Conservation (phyloP, 805 yeast species). For the Wickerhamiella sergipiensis region DNA sequence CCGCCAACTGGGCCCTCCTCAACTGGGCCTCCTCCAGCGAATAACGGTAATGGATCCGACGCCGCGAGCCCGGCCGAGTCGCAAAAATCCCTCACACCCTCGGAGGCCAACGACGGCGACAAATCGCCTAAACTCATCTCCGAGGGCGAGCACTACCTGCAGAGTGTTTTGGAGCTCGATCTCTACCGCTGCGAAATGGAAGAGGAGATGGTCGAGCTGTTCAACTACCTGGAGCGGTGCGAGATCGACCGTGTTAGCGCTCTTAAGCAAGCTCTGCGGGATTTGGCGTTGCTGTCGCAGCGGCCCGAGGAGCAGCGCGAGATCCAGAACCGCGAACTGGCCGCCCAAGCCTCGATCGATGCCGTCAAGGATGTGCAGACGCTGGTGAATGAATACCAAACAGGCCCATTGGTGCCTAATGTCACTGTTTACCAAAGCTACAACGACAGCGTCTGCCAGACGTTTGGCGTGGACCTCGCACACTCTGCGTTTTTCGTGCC, state of each 20-base stretch:
- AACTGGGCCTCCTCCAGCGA: no score
- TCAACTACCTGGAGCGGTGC: slow-evolving; percentile 57
- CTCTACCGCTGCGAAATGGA: slow-evolving; percentile 54
- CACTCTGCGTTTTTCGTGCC: slow-evolving; percentile 53
- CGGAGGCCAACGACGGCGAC: background rate
- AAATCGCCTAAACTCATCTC: slow-evolving; percentile 5
- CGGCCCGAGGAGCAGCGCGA: slow-evolving; percentile 31
- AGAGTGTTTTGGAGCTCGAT: slow-evolving; percentile 45
- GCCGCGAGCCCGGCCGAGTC: background rate
- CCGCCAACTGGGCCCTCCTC: background rate
- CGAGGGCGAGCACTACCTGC: slow-evolving; percentile 40
- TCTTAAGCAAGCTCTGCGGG: slow-evolving; percentile 48
- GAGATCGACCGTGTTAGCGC: slow-evolving; percentile 59
- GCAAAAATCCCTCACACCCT: background rate
- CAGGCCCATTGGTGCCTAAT: slow-evolving; percentile 61
- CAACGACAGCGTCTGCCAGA: slow-evolving; percentile 48
- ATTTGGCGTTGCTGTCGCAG: slow-evolving; percentile 37
- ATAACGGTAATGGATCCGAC: background rate
- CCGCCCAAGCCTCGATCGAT: slow-evolving; percentile 47
- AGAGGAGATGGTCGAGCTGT: slow-evolving; percentile 48
- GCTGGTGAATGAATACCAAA: slow-evolving; percentile 45
- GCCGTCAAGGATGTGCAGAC: slow-evolving; percentile 50
- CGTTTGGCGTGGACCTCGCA: slow-evolving; percentile 65
- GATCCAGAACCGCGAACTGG: slow-evolving; percentile 34
- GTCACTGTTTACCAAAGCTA: slow-evolving; percentile 62